Conservation (phyloP, 306 rosid species). For the Pyrus pyrifolia region DNA sequence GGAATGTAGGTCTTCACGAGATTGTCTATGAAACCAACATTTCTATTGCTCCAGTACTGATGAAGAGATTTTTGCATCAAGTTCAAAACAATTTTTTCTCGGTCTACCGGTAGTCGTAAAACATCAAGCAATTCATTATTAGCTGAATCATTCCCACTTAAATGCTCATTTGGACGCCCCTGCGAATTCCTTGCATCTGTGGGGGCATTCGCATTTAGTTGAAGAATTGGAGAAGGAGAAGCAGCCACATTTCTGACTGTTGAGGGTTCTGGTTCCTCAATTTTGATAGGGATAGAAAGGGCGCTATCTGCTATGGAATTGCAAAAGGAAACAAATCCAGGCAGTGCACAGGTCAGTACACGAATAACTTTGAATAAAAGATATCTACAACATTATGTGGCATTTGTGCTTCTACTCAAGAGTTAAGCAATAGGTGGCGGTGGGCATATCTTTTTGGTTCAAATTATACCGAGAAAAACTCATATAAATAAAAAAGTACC, state of each 20-base stretch:
- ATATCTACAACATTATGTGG: neutral
- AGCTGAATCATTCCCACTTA: conserved; percentile 3
- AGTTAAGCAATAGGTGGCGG: neutral
- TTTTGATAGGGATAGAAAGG: neutral
- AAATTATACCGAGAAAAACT: neutral
- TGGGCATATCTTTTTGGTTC: neutral
- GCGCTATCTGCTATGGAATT: neutral
- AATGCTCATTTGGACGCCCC: conserved; percentile 10
- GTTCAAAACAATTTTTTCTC: conserved; percentile 44
- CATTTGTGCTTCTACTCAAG: neutral
- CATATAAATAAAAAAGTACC: neutral
- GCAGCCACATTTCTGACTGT: neutral
- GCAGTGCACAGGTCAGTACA: neutral
- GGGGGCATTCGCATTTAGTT: neutral
- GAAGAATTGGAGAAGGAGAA: conserved; percentile 15
- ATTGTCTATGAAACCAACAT: conserved; percentile 11
- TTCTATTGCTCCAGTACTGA: conserved; percentile 17
- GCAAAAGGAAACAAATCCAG: neutral
- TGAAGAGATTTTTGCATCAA: conserved; percentile 24
- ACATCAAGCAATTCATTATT: conserved; percentile 5
- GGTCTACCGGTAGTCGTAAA: conserved; percentile 34
- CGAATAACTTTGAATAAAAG: neutral
- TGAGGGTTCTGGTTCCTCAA: conserved; percentile 14
- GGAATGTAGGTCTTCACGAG: conserved; percentile 13
- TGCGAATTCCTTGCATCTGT: conserved; percentile 17